Evolutionary conservation across 805 yeast genomes (phyloP).

Genomic region (Yamadazyma takamatsuzukensis): DNA sequence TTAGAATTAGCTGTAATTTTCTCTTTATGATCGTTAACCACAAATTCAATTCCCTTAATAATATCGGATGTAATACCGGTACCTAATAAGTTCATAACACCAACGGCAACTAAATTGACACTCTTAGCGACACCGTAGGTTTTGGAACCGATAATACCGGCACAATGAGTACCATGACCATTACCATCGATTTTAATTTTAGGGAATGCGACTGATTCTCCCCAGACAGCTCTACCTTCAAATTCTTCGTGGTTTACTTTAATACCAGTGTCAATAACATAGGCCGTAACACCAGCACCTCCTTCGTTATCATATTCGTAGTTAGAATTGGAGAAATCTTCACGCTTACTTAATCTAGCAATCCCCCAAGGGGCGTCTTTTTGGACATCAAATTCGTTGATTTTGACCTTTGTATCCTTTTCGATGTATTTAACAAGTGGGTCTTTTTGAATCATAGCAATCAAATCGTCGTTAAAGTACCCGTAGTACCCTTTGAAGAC

Average conservation of each 20-base stretch:
- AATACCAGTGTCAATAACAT: conserved; percentile 86
- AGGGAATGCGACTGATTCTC: conserved; percentile 40
- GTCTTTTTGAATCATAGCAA: conserved; percentile 10
- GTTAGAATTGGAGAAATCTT: conserved; percentile 16
- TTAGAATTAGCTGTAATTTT: conserved; percentile 22
- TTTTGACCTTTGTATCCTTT: conserved; percentile 35
- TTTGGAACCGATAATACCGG: conserved; percentile 78
- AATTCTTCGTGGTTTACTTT: conserved; percentile 56
- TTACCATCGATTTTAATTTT: conserved; percentile 50
- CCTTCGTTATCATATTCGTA: conserved; percentile 38
- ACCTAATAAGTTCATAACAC: conserved; percentile 39
- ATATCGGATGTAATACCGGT: conserved; percentile 40
- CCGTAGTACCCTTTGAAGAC: conserved; percentile 78
- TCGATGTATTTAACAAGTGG: conserved; percentile 34
- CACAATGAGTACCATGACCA: conserved; percentile 95
- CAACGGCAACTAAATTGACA: conserved; percentile 37
- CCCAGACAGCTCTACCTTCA: conserved; percentile 57
- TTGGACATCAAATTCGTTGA: conserved; percentile 30
- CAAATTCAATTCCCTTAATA: conserved; percentile 39
- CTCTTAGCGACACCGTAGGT: conserved; percentile 80
- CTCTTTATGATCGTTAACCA: conserved; percentile 32
- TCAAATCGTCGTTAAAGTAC: conserved; percentile 42
- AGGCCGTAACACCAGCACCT: conserved; percentile 57
- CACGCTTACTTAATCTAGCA: conserved; percentile 34
- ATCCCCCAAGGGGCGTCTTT: conserved; percentile 42